A percentile compares a stretch with the other conserved stretches of the same genome.
These are phyloP conservation scores for Candida sithepensis DNA, from an alignment of 805 yeast genomes.

Conservation along the genomic window DNA sequence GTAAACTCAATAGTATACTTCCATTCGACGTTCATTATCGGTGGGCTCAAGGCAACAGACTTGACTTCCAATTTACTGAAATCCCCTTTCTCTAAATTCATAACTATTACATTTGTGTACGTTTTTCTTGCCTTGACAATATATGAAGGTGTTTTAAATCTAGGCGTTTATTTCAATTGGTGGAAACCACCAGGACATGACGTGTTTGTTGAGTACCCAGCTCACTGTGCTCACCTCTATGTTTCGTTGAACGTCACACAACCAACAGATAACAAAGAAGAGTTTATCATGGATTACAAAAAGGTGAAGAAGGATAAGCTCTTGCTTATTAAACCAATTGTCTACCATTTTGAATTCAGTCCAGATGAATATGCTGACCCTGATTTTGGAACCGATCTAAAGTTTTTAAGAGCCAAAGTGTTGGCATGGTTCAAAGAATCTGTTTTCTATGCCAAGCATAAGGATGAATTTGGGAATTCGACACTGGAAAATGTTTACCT, in stretches of 20 bases:
- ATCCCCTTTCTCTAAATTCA: conserved; percentile 18
- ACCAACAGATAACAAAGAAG: conserved; percentile 14
- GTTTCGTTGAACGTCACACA: conserved; percentile 43
- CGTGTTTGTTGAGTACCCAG: conserved; percentile 66
- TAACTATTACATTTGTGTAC: conserved; percentile 27
- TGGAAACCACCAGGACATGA: conserved; percentile 41
- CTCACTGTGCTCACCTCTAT: conserved; percentile 74
- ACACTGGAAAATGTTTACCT: conserved; percentile 32
- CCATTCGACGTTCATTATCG: conserved; percentile 13
- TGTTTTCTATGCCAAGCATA: conserved; percentile 23
- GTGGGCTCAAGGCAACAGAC: conserved; percentile 10
- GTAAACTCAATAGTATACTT: not conserved
- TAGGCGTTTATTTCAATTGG: conserved; percentile 20
- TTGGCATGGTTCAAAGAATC: conserved; percentile 52
- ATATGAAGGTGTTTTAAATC: conserved; percentile 23
- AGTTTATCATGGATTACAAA: not conserved
- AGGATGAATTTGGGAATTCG: conserved; percentile 10
- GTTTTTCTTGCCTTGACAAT: conserved; percentile 14
- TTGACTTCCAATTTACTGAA: conserved; percentile 22
- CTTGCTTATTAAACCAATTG: conserved; percentile 35
- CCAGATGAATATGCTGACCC: conserved; percentile 78
- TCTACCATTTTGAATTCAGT: conserved; percentile 72
- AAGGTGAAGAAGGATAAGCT: conserved; percentile 9
- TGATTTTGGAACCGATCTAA: conserved; percentile 67
- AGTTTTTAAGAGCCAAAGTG: conserved; percentile 55